phyloP scores from a whole-genome alignment of 768 basidiomycete species.

The Tylopilus cervinicoccineus region DNA sequence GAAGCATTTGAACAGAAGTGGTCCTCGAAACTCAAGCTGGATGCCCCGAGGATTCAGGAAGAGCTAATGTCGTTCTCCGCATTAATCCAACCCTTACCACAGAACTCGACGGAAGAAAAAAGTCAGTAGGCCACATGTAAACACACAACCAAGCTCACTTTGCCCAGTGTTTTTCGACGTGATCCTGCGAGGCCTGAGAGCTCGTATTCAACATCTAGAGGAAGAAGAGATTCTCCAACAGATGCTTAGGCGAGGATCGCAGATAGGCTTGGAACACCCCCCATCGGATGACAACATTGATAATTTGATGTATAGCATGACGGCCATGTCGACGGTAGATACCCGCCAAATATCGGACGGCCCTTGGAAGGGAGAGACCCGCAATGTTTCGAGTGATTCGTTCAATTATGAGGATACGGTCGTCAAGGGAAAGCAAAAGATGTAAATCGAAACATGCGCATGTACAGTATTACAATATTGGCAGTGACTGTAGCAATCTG shows the following conservation, averaged over 20 bases:
- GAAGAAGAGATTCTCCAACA: conserved; percentile 43
- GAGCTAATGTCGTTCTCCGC: conserved; percentile 28
- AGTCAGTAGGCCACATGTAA: conserved; percentile 26
- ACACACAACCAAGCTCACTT: conserved; percentile 1
- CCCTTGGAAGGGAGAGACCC: conserved; percentile 26
- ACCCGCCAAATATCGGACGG: conserved; percentile 21
- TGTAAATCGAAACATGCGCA: conserved; percentile 7
- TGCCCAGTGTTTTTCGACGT: conserved; percentile 32
- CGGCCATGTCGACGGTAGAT: conserved; percentile 25
- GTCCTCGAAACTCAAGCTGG: conserved; percentile 32
- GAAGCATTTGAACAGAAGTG: conserved; percentile 37
- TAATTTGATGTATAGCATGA: conserved; percentile 39
- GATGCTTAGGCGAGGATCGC: conserved; percentile 34
- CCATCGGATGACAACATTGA: conserved; percentile 38
- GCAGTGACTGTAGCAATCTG: background rate
- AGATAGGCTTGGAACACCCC: conserved; percentile 31
- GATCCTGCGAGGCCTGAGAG: conserved; percentile 38
- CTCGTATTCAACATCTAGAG: conserved; percentile 37
- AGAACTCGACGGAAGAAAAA: conserved; percentile 37
- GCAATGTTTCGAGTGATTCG: conserved; percentile 11
- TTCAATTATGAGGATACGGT: conserved; percentile 25
- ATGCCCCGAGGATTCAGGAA: conserved; percentile 37
- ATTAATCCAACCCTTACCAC: conserved; percentile 32
- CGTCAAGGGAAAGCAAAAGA: conserved; percentile 24
- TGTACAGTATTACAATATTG: background rate